Conservation (phyloP, 306 rosid species). For the Leucaena leucocephala region DNA sequence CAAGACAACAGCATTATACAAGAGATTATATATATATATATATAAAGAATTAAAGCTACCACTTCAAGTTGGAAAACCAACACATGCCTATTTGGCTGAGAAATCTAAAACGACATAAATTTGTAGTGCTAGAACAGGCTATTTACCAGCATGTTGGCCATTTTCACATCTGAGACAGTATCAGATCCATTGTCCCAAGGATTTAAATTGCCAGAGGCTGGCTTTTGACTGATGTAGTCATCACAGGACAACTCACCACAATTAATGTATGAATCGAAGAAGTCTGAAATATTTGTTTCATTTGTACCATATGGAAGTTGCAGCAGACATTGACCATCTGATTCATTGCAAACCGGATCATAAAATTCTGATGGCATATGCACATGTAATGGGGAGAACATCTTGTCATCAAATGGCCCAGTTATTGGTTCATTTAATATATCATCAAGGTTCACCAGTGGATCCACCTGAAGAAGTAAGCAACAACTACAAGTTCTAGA, state of each 20-base stretch:
- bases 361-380: constrained; percentile 50
- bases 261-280: constrained; percentile 39
- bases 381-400: constrained; percentile 60
- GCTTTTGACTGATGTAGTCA: constrained; percentile 34
- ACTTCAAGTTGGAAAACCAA: constrained; percentile 1
- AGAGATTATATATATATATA: neutral
- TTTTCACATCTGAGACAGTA: constrained; percentile 34
- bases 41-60: no score
- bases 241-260: constrained; percentile 45
- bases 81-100: neutral
- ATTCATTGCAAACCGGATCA: constrained; percentile 37
- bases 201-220: constrained; percentile 11
- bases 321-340: constrained; percentile 37
- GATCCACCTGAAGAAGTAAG: constrained; percentile 40
- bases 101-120: constrained; percentile 28
- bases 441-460: constrained; percentile 37
- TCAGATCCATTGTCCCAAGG: constrained; percentile 37
- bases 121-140: constrained; percentile 23
- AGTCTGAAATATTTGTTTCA: constrained; percentile 53
- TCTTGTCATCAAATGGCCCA: constrained; percentile 45
- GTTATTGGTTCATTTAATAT: constrained; percentile 38
- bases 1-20: constrained; percentile 30
- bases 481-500: constrained; percentile 22
- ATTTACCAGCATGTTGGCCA: constrained; percentile 56
- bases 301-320: constrained; percentile 48